Conservation (phyloP, 371 early-diverging fungal genomes). For the Apophysomyces trapeziformis region DNA sequence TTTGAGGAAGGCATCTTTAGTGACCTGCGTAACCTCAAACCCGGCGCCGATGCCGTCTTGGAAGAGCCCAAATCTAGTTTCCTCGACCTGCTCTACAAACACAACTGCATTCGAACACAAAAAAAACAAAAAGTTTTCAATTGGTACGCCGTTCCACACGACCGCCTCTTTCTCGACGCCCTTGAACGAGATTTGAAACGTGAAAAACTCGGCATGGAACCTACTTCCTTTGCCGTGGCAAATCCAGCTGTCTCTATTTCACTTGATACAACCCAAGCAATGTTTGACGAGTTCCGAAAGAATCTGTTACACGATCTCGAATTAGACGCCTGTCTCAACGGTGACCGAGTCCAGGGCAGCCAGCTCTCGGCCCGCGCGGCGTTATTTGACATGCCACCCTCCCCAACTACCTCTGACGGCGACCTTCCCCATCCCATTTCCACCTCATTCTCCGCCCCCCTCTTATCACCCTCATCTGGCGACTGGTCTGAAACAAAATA, state of each 20-base stretch:
- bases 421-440: slow-evolving; percentile 13
- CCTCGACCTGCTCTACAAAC: slow-evolving; percentile 97
- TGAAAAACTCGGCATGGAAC: slow-evolving; percentile 85
- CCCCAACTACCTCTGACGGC: slow-evolving; percentile 6
- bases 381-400: slow-evolving; percentile 1
- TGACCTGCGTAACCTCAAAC: slow-evolving; percentile 98
- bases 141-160: slow-evolving; percentile 99
- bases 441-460: slow-evolving; percentile 17
- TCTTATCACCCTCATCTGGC: slow-evolving; percentile 13
- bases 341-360: background rate
- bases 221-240: slow-evolving; percentile 72
- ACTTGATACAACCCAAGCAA: slow-evolving; percentile 65
- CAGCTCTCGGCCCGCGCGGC: slow-evolving; percentile 10
- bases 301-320: slow-evolving; percentile 42
- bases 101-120: slow-evolving; percentile 99
- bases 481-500: slow-evolving; percentile 13
- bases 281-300: slow-evolving; percentile 63
- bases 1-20: slow-evolving; percentile 99
- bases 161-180: slow-evolving; percentile 96
- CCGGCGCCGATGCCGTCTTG: slow-evolving; percentile 95
- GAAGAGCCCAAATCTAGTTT: slow-evolving; percentile 97
- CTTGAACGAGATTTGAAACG: slow-evolving; percentile 98
- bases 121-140: slow-evolving; percentile 99
- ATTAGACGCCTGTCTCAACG: slow-evolving; percentile 30
- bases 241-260: slow-evolving; percentile 67